A percentile compares a stretch with the other conserved stretches of the same genome.
phyloP scores from a whole-genome alignment of 495 filamentous ascomycete species.

The Staphylotrichum longicolle region DNA sequence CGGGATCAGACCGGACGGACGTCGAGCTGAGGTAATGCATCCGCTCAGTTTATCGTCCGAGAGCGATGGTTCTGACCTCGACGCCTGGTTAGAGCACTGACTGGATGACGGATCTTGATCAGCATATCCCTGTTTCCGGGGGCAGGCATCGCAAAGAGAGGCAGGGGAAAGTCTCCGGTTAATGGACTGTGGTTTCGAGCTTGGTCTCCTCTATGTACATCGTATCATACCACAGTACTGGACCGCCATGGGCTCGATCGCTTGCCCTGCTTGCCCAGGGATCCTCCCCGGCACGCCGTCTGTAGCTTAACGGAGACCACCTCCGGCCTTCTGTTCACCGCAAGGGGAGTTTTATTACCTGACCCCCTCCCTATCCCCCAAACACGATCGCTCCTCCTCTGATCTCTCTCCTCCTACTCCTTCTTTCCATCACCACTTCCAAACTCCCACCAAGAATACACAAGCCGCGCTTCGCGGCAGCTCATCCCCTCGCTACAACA shows the following conservation, averaged over 20 bases:
- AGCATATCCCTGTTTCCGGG: neutral
- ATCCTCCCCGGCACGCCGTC: too few relatives aligned
- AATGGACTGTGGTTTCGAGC: too few relatives aligned
- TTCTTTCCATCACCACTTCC: neutral
- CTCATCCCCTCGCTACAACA: neutral
- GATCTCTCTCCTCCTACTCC: neutral
- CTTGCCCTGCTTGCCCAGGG: too few relatives aligned
- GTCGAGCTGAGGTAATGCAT: constrained; percentile 8
- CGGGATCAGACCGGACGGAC: neutral
- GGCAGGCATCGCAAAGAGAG: neutral
- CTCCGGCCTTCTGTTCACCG: neutral
- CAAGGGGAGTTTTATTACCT: neutral
- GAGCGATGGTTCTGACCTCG: neutral
- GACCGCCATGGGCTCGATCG: neutral
- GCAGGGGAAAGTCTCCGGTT: neutral
- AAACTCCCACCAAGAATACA: neutral
- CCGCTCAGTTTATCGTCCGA: neutral
- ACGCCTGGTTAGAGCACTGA: neutral
- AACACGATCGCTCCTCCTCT: neutral
- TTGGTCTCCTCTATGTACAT: too few relatives aligned
- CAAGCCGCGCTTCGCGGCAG: neutral
- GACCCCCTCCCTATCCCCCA: neutral
- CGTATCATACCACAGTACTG: too few relatives aligned
- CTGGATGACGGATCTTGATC: too few relatives aligned
- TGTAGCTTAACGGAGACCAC: too few relatives aligned